Percentiles rank a stretch among this genome's conserved stretches.
These are phyloP conservation scores for Tagetes erecta DNA, from an alignment of 129 eudicot genomes.

Conservation along the genomic window DNA sequence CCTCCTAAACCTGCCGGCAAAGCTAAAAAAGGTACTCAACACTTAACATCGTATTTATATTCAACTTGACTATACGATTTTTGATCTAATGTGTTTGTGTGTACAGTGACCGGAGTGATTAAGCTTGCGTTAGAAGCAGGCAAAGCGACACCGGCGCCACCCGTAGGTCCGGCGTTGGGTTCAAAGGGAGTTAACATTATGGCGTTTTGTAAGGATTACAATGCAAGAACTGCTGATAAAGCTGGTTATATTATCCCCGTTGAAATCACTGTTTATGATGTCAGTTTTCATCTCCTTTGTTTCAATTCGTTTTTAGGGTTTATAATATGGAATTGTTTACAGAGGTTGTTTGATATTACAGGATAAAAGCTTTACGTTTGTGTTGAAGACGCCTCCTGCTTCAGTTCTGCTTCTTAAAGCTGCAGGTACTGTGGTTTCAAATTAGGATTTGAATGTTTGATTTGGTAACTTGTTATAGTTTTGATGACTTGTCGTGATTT, in stretches of 20 bases:
- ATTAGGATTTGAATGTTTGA: not conserved
- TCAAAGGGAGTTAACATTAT: conserved; percentile 94
- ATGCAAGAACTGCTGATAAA: conserved; percentile 96
- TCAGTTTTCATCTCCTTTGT: conserved; percentile 24
- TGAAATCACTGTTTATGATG: conserved; percentile 94
- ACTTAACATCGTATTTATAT: not conserved
- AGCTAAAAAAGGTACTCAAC: conserved; percentile 70
- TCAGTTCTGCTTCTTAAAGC: conserved; percentile 93
- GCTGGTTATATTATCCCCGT: conserved; percentile 93
- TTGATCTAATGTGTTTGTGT: not conserved
- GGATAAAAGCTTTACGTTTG: conserved; percentile 95
- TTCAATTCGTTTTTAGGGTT: not conserved
- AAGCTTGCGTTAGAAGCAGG: conserved; percentile 98
- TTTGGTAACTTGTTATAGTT: not conserved
- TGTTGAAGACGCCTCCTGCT: conserved; percentile 99
- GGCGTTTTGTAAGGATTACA: conserved; percentile 97
- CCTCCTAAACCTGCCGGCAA: conserved; percentile 94
- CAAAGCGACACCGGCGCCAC: conserved; percentile 97
- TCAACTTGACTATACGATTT: not conserved
- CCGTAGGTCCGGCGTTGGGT: conserved; percentile 97
- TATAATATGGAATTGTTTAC: not conserved
- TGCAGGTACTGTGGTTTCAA: conserved; percentile 59
- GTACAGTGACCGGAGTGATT: conserved; percentile 77
- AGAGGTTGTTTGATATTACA: conserved; percentile 31
- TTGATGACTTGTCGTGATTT: not conserved